Conservation (phyloP, 768 basidiomycete species). For the Mycena rebaudengoi region DNA sequence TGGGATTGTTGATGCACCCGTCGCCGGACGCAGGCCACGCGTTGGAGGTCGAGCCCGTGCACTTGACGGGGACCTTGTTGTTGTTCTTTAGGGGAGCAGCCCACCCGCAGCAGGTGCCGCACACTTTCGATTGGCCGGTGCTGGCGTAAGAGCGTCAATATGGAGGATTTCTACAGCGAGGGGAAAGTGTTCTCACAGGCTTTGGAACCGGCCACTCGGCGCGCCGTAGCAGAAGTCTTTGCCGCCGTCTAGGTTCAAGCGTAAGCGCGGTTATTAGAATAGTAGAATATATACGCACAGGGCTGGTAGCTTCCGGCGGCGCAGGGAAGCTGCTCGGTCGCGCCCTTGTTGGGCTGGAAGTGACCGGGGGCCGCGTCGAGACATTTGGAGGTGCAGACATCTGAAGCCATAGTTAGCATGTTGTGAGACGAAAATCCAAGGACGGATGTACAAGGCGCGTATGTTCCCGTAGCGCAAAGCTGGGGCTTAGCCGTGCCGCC, state of each 20-base stretch:
- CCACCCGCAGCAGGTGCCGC: slow-evolving; percentile 20
- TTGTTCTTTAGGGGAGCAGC: not conserved
- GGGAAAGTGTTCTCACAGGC: not conserved
- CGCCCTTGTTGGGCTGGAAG: not conserved
- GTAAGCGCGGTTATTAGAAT: not conserved
- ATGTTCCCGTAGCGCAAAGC: slow-evolving; percentile 1
- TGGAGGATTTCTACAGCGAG: too few relatives aligned
- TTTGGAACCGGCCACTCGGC: slow-evolving; percentile 7
- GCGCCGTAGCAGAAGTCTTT: slow-evolving; percentile 5
- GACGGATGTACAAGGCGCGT: slow-evolving; percentile 7
- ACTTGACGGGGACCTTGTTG: slow-evolving; percentile 13
- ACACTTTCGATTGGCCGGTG: slow-evolving; percentile 1
- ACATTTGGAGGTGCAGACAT: not conserved
- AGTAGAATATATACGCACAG: not conserved
- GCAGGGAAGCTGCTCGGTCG: not conserved
- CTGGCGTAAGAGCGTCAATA: not conserved
- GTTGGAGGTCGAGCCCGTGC: slow-evolving; percentile 6
- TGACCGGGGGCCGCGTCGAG: not conserved
- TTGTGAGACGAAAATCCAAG: not conserved
- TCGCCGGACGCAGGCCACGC: not conserved
- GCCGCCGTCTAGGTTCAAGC: not conserved
- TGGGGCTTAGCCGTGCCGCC: not conserved
- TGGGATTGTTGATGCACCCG: slow-evolving; percentile 2
- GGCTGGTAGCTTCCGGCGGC: slow-evolving; percentile 8
- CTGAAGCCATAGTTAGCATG: not conserved